phyloP scores from a whole-genome alignment of 768 basidiomycete genomes.

The Lentinula lateritia region DNA sequence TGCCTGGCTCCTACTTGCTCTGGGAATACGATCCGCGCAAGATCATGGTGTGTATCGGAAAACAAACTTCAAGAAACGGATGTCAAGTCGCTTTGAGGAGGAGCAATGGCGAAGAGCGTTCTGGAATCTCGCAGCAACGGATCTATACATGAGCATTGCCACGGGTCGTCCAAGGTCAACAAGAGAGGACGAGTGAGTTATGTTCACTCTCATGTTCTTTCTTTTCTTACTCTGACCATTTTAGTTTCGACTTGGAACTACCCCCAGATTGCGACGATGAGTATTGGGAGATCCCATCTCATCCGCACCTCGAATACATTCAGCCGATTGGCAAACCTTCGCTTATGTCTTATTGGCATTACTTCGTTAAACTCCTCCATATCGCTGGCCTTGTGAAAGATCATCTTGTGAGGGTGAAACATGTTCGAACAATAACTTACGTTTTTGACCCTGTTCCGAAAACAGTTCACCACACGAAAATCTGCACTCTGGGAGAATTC shows the following conservation, averaged over 20 bases:
- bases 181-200: slow-evolving; percentile 43
- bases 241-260: slow-evolving; percentile 39
- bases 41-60: slow-evolving; percentile 43
- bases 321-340: slow-evolving; percentile 42
- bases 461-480: slow-evolving; percentile 28
- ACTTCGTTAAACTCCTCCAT: slow-evolving; percentile 39
- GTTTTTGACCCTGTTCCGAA: neutral
- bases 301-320: slow-evolving; percentile 33
- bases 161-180: slow-evolving; percentile 46
- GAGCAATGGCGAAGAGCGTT: slow-evolving; percentile 48
- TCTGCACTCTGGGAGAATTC: slow-evolving; percentile 18
- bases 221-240: slow-evolving; percentile 12
- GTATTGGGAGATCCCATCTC: slow-evolving; percentile 33
- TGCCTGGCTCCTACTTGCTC: slow-evolving; percentile 30
- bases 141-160: slow-evolving; percentile 18
- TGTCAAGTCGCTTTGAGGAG: slow-evolving; percentile 27
- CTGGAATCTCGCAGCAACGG: slow-evolving; percentile 22
- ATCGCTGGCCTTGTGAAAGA: slow-evolving; percentile 36
- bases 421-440: neutral
- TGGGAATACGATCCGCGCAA: slow-evolving; percentile 35
- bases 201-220: slow-evolving; percentile 8
- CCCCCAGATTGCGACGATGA: slow-evolving; percentile 56
- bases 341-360: slow-evolving; percentile 31
- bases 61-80: slow-evolving; percentile 11
- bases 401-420: slow-evolving; percentile 30